Percentiles rank a stretch among this genome's conserved stretches.
Evolutionary conservation across 441 rosid species (phyloP).

Genomic region (Rhodomyrtus psidioides): DNA sequence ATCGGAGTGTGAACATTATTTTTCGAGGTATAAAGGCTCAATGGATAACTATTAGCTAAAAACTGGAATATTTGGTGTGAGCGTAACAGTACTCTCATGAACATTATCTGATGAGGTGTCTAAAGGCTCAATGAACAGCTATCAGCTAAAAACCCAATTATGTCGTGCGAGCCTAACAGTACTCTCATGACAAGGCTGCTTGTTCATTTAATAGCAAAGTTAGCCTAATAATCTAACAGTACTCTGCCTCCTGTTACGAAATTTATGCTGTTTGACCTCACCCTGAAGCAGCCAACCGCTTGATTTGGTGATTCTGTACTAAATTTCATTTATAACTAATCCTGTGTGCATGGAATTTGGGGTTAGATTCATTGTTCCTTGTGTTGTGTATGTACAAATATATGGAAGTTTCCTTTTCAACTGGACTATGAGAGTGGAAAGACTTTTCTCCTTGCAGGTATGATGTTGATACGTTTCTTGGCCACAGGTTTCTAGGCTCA

Average conservation of each 20-base stretch:
- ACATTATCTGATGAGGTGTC: background rate
- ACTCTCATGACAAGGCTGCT: background rate
- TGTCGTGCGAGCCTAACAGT: background rate
- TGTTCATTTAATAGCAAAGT: background rate
- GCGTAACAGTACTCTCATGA: background rate
- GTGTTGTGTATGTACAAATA: background rate
- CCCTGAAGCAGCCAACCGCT: background rate
- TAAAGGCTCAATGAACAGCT: background rate
- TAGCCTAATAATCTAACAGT: background rate
- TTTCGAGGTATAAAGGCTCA: background rate
- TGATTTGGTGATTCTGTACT: background rate
- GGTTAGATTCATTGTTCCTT: background rate
- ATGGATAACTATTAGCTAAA: background rate
- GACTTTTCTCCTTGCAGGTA: conserved; percentile 35
- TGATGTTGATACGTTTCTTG: conserved; percentile 44
- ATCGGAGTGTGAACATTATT: background rate
- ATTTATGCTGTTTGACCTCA: background rate
- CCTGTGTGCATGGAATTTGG: background rate
- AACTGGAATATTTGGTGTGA: background rate
- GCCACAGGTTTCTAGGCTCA: conserved; percentile 34
- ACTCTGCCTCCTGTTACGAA: background rate
- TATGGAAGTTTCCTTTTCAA: background rate
- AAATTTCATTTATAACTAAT: background rate
- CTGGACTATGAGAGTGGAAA: background rate
- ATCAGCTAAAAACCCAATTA: background rate